These are phyloP conservation scores for Paramecium sonneborni DNA, from an alignment of 73 alveolate species.

Conservation along the genomic window DNA sequence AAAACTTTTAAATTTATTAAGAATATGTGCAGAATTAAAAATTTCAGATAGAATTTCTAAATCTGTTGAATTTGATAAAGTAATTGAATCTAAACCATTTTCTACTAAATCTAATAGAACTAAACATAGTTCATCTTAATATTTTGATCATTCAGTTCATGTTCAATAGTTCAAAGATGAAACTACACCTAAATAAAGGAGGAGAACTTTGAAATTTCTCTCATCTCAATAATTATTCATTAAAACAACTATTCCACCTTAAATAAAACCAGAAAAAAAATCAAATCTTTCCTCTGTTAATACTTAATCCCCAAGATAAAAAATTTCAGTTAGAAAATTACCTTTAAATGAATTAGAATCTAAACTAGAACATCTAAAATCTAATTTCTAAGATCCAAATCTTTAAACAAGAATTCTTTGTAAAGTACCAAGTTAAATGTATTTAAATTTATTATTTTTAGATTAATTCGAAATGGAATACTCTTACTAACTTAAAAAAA, in stretches of 20 bases:
- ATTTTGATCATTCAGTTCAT: background rate
- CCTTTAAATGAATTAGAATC: background rate
- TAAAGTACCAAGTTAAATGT: background rate
- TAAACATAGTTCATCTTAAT: background rate
- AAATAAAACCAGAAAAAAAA: background rate
- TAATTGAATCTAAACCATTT: background rate
- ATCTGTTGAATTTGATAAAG: background rate
- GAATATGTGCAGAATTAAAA: slow-evolving; percentile 28
- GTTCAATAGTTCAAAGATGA: background rate
- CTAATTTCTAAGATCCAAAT: background rate
- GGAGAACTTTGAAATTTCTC: background rate
- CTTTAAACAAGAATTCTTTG: background rate
- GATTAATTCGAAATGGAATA: background rate
- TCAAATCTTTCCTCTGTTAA: background rate
- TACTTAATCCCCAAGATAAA: background rate
- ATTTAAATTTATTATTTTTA: background rate
- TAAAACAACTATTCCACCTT: background rate
- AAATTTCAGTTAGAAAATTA: background rate
- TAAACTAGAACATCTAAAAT: background rate
- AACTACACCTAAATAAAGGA: background rate
- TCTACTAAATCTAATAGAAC: background rate
- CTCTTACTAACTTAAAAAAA: background rate
- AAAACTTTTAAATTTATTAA: slow-evolving; percentile 29
- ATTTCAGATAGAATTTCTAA: slow-evolving; percentile 1
- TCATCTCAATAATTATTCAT: background rate